phyloP scores from a whole-genome alignment of 1,284 basidiomycete species.

The Irpex lacteus region DNA sequence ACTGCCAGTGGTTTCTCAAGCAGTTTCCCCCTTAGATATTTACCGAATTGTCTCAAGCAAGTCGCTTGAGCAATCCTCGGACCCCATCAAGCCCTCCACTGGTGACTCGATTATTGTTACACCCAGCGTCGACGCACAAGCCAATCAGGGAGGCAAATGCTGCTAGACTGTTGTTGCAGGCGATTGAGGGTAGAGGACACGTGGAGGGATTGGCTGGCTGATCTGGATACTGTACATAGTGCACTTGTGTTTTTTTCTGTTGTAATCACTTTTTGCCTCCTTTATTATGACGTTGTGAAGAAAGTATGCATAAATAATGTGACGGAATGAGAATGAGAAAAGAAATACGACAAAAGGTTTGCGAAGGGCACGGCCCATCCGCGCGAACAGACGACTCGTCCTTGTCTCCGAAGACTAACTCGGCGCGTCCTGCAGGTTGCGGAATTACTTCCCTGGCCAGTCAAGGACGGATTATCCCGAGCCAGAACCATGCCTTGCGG shows the following conservation, averaged over 20 bases:
- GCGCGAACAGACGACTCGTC: constrained; percentile 77
- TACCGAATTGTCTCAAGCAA: constrained; percentile 93
- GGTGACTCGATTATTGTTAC: constrained; percentile 79
- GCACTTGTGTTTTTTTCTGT: constrained; percentile 12
- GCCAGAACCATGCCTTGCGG: constrained; percentile 56
- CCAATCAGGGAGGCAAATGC: constrained; percentile 38
- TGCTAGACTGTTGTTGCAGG: constrained; percentile 30
- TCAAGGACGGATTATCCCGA: constrained; percentile 81
- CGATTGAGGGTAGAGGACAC: background rate
- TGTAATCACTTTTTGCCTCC: constrained; percentile 11
- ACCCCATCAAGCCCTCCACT: constrained; percentile 65
- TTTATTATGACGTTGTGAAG: too few relatives aligned
- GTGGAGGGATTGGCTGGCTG: constrained; percentile 9
- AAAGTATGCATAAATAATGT: too few relatives aligned
- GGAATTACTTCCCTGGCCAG: constrained; percentile 87
- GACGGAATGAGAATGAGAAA: constrained; percentile 13
- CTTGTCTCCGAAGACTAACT: constrained; percentile 89
- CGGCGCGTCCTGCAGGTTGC: constrained; percentile 79
- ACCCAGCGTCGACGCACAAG: constrained; percentile 45
- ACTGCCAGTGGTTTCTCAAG: background rate
- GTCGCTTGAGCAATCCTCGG: constrained; percentile 79
- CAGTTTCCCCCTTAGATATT: constrained; percentile 60
- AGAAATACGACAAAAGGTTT: constrained; percentile 57
- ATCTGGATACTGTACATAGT: constrained; percentile 17
- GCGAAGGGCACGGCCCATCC: constrained; percentile 63